Evolutionary conservation across 2,329 filamentous ascomycete species (phyloP), one percentile per base, ranked within the genome.

Genomic region (Amauroascus niger): DNA sequence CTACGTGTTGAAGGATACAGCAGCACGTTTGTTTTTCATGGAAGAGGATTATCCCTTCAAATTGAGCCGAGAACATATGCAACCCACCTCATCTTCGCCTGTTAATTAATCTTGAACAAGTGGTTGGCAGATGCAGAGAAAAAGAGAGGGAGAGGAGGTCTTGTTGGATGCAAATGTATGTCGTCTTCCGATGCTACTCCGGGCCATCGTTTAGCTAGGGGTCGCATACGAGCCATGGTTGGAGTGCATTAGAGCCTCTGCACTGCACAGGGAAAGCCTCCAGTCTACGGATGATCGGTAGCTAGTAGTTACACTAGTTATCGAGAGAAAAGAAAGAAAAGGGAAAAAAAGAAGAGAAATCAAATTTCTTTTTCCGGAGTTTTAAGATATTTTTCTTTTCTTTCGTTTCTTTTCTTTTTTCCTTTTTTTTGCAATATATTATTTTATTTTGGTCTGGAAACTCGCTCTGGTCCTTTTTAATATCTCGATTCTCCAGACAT

Each of bases 311-410:
- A 2, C 3, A 4, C 9, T n/a, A 16, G 35, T 39, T 39, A 5
- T 39, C 35, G 35, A 39, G 35, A 5, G 3, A 24, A 44, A 44
- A 44, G 13, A 8, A n/a, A 26, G 4, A 44, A 24, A 14, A 7
- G 11, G 4, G 18, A 37, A 14, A 30, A 11, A 44, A 44, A 44
- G 13, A 14, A 26, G 32, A 4, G 32, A 24, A n/a, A 9, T n/a
- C n/a, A 24, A 9, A 7, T 50, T 50, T 20, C 37, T 50, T 50
- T 50, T 50, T 50, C 48, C 26, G 35, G 48, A 45, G 14, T 8
- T 45, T 45, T 41, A 40, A 28, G 33, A 49, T 18, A 40, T 39
- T 43, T 30, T 22, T 32, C 33, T 43, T 37, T 49, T 40, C 8
- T 40, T 49, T 40, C 8, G 8, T 14, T 44, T 37, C 11, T 24